A percentile compares a stretch with the other conserved stretches of the same genome.
Conservation (phyloP, 768 basidiomycete species). For the Leccinum subgranulosum region DNA sequence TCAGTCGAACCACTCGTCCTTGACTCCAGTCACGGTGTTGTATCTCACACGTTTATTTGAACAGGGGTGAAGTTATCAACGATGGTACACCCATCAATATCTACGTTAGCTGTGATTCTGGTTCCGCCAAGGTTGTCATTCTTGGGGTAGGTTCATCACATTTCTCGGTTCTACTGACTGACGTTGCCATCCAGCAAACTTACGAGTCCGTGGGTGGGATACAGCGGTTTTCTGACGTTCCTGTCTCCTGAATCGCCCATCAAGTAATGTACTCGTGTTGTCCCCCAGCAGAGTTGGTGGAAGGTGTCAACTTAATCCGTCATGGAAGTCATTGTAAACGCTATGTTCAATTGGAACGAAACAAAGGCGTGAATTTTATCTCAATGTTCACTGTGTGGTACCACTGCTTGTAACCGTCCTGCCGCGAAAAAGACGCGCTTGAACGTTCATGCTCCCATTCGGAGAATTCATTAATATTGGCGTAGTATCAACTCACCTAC, state of each 20-base stretch:
- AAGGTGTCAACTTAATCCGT: neutral
- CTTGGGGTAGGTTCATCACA: neutral
- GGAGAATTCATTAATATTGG: too few species aligned
- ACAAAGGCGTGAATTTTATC: neutral
- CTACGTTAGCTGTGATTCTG: neutral
- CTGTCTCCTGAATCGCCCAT: neutral
- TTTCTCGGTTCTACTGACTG: neutral
- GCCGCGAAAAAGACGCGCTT: neutral
- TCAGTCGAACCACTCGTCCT: too few species aligned
- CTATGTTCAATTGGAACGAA: neutral
- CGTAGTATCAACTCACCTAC: neutral
- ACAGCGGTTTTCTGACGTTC: neutral
- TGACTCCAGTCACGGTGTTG: too few species aligned
- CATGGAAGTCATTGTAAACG: neutral
- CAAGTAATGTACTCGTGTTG: neutral
- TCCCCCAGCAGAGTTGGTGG: neutral
- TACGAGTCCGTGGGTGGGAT: neutral
- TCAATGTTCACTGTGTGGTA: neutral
- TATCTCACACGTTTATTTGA: neutral
- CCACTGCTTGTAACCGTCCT: neutral
- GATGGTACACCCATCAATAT: neutral
- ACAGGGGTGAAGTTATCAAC: neutral
- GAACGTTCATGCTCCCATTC: neutral
- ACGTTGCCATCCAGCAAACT: neutral
- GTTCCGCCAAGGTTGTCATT: neutral